These are phyloP conservation scores for Halenospora varia DNA, from an alignment of 495 filamentous ascomycete species.

Conservation along the genomic window DNA sequence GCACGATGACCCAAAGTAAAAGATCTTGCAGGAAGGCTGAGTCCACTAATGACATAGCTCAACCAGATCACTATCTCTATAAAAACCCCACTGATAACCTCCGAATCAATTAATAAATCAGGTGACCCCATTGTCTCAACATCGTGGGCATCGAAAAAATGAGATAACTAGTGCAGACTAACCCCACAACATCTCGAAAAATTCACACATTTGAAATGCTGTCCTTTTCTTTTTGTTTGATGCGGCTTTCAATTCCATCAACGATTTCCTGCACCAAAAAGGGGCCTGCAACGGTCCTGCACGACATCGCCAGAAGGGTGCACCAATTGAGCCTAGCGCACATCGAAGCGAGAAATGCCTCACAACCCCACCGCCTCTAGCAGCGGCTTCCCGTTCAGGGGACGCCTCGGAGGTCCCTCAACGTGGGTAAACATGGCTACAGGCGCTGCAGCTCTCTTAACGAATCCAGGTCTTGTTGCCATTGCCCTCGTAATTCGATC, in stretches of 20 bases:
- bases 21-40: not conserved
- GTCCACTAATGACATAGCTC: not conserved
- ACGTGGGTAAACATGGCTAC: not conserved
- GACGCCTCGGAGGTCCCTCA: not conserved
- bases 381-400: not conserved
- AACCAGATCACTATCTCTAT: not conserved
- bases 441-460: not conserved
- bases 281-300: no score
- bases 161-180: not conserved
- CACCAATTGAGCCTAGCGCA: no score
- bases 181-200: no score
- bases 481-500: conserved; percentile 81
- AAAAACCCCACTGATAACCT: not conserved
- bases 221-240: not conserved
- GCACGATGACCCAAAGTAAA: not conserved
- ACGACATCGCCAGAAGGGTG: not conserved
- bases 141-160: not conserved
- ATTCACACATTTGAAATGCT: not conserved
- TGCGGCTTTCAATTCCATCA: no score
- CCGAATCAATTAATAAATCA: not conserved
- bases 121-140: not conserved
- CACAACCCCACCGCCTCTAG: no score
- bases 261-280: no score
- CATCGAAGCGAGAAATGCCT: no score
- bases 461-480: conserved; percentile 45